Evolutionary conservation across 192 early-diverging fungal genomes (phyloP), one percentile per base, ranked within the genome.

Genomic region (Coemansia sp.): DNA sequence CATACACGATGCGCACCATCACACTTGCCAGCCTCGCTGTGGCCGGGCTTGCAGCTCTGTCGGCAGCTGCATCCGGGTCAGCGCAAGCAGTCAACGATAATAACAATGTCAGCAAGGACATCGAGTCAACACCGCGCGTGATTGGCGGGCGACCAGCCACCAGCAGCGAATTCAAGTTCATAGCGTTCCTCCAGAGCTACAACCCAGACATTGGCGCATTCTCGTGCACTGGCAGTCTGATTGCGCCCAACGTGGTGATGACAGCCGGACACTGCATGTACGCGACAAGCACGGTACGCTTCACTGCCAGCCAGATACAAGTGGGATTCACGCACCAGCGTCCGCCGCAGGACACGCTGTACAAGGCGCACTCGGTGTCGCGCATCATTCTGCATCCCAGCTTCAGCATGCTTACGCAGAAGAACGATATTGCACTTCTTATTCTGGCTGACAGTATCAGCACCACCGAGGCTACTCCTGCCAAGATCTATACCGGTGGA

Each of bases 211-310:
- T 39, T 26, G 60, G 64, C 0, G 39, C 52, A 11, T 62, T 60
- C 6, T 46, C 61, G 41, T 85, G 84, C 62, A 82, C 80, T 0
- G 74, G 77, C 12, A 71, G 71, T 8, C 66, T 85, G 43, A 72
- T 85, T 47, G 72, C 77, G 1, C 64, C 76, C 19, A 80, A 82
- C 13, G 59, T 74, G 10, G 74, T 85, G 32, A 62, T 85, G 13
- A 77, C 80, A 0, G 84, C 84, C 0, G 84, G 69, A 0, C 84
- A 85, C 45, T 85, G 84, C 49, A 57, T 68, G 0, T 69, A 67
- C 37, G 40, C 43, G 7, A 62, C 46, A 22, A n/a, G 18, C 9
- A 40, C 46, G 0, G 43, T 11, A 0, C 0, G 3, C 0, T 73
- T 57, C 26, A 41, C 62, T 0, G 51, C 66, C 3, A 56, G 48